Evolutionary conservation across 1,139 yeast species (phyloP), one percentile per base, ranked within the genome.

Genomic region (Lodderomyces theae): DNA sequence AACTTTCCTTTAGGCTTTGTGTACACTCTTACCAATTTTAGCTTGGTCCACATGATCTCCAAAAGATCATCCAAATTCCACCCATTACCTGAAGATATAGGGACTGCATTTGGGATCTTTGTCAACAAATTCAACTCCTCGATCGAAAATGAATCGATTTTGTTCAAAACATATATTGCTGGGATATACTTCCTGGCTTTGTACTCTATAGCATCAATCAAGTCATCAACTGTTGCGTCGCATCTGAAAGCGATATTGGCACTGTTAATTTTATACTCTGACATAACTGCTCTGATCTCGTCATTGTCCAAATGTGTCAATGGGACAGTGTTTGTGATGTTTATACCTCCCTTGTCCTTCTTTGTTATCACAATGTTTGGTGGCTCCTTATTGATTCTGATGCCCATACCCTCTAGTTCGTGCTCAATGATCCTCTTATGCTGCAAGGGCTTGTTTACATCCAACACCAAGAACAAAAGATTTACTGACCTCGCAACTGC

Each of bases 401-500:
- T 92, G 39, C 99, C 99, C 61, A 94, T 90, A 22, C 97, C 98
- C 66, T 92, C 98, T 59, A 92, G 66, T 65, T 92, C 99, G 54
- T 85, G 80, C 64, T 92, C 99, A 48, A 92, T 89, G 58, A 92
- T 86, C 60, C 80, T 84, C 61, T 92, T 92, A 64, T 92, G 97
- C 50, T 86, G 90, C 53, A 92, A 74, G 3, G 98, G 98, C 61
- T 92, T 94, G 66, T 89, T 88, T 44, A 92, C 98, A 61, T 92
- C 99, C 58, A 92, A 72, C 4, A 92, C 96, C 58, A 92, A 86
- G 62, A 92, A 92, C 42, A 92, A 78, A 56, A 94, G 70, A 60
- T 92, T 90, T 56, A 96, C 95, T 5, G 97, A 87, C 63, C 98
- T 79, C 5, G 98, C 97, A 43, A 90, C 97, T 0, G 98, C 98